These are phyloP conservation scores for Tulasnella sp. DNA, from an alignment of 768 basidiomycete species.

Conservation along the genomic window DNA sequence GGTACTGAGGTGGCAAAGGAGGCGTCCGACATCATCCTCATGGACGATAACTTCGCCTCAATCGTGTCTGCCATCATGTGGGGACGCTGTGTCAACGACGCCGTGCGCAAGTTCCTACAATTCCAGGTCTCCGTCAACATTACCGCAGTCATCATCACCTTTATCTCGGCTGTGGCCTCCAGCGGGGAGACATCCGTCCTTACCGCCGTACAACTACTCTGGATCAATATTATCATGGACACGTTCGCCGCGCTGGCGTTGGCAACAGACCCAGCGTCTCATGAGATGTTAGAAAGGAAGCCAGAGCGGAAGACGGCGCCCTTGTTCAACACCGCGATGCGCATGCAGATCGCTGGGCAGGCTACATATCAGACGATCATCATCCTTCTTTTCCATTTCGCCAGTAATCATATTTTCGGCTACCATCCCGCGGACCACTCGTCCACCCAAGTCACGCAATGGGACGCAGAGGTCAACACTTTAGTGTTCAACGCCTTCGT, in stretches of 20 bases:
- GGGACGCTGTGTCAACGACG: conserved; percentile 97
- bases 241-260: conserved; percentile 96
- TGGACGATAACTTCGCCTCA: conserved; percentile 94
- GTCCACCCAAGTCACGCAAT: conserved; percentile 26
- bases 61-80: conserved; percentile 98
- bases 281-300: conserved; percentile 68
- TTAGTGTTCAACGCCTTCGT: conserved; percentile 98
- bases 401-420: conserved; percentile 59
- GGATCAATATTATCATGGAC: conserved; percentile 99
- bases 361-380: conserved; percentile 75
- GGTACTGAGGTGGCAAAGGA: conserved; percentile 99
- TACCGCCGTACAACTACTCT: conserved; percentile 90
- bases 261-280: conserved; percentile 89
- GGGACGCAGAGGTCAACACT: conserved; percentile 52
- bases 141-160: conserved; percentile 89
- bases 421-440: conserved; percentile 27
- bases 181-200: conserved; percentile 68
- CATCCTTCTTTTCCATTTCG: conserved; percentile 84
- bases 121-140: conserved; percentile 93
- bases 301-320: conserved; percentile 86
- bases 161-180: conserved; percentile 79
- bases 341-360: conserved; percentile 90
- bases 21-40: conserved; percentile 96
- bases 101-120: conserved; percentile 94
- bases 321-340: conserved; percentile 86